Percentiles rank a stretch among this genome's conserved stretches.
phyloP scores from a whole-genome alignment of 208 protist species.

The Trichomonas tenax region DNA sequence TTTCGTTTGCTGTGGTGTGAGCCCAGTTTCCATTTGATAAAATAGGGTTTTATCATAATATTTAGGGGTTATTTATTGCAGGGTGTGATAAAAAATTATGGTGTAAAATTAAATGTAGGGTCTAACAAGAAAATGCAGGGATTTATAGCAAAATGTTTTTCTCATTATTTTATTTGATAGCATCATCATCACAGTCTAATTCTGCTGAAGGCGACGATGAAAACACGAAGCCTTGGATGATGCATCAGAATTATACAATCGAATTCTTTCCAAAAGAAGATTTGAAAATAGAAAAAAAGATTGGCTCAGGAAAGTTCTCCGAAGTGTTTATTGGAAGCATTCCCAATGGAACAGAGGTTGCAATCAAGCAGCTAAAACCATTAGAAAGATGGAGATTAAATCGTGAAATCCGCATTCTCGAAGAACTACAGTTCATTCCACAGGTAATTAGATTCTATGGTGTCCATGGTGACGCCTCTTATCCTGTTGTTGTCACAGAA shows the following conservation, averaged over 20 bases:
- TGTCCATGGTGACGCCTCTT: not conserved
- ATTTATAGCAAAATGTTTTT: no score
- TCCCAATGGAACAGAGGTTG: not conserved
- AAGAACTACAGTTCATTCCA: not conserved
- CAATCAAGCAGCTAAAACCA: not conserved
- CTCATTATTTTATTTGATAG: not conserved
- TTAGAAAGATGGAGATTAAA: not conserved
- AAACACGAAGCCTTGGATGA: not conserved
- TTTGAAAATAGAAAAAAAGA: not conserved
- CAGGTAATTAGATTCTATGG: not conserved
- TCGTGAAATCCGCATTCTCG: not conserved
- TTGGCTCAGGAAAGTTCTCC: not conserved
- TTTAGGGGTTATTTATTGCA: no score
- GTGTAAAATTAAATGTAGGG: no score
- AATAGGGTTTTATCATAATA: no score
- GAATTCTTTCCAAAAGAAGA: not conserved
- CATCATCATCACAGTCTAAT: not conserved
- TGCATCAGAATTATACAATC: not conserved
- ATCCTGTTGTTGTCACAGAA: not conserved
- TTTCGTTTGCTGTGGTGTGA: not conserved
- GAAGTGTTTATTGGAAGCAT: not conserved
- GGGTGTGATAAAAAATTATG: no score
- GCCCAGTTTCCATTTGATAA: not conserved
- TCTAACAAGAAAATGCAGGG: no score
- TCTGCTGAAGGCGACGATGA: not conserved